These are phyloP conservation scores for Monascus purpureus DNA, from an alignment of 495 filamentous ascomycete genomes.

Conservation along the genomic window DNA sequence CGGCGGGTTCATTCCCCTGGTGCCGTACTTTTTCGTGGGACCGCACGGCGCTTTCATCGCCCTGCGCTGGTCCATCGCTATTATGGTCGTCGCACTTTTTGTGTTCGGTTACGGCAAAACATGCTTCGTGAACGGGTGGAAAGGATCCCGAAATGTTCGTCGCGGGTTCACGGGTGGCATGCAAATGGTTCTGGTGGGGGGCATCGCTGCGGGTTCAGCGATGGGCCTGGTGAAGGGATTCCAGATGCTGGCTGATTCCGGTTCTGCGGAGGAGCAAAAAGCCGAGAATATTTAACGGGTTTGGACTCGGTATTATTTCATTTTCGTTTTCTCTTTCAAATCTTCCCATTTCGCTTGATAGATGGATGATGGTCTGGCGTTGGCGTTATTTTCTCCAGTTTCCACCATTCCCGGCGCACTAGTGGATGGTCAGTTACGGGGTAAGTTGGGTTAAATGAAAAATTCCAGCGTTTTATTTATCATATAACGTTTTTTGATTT, in stretches of 20 bases:
- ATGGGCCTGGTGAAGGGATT: constrained; percentile 52
- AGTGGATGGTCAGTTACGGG: too few relatives aligned
- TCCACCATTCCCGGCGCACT: too few relatives aligned
- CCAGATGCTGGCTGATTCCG: constrained; percentile 18
- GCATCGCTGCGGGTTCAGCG: constrained; percentile 48
- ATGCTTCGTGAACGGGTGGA: constrained; percentile 33
- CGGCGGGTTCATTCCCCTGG: constrained; percentile 55
- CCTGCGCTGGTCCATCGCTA: constrained; percentile 51
- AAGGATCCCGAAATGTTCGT: constrained; percentile 21
- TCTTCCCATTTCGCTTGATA: not conserved
- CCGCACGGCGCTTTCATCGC: constrained; percentile 40
- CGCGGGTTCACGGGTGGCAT: constrained; percentile 33
- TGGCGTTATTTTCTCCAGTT: too few relatives aligned
- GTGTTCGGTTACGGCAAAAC: constrained; percentile 63
- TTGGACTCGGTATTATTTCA: not conserved
- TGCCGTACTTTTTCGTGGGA: constrained; percentile 65
- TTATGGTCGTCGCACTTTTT: constrained; percentile 58
- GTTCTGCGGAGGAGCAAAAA: not conserved
- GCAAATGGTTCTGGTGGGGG: constrained; percentile 54
- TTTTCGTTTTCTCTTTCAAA: not conserved
- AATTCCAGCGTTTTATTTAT: too few relatives aligned
- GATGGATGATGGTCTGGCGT: too few relatives aligned
- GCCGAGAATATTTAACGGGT: not conserved
- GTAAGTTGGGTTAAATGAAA: too few relatives aligned
- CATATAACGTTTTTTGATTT: too few relatives aligned